Evolutionary conservation across 2,329 filamentous ascomycete species (phyloP).

Genomic region (Penicillium sp.): DNA sequence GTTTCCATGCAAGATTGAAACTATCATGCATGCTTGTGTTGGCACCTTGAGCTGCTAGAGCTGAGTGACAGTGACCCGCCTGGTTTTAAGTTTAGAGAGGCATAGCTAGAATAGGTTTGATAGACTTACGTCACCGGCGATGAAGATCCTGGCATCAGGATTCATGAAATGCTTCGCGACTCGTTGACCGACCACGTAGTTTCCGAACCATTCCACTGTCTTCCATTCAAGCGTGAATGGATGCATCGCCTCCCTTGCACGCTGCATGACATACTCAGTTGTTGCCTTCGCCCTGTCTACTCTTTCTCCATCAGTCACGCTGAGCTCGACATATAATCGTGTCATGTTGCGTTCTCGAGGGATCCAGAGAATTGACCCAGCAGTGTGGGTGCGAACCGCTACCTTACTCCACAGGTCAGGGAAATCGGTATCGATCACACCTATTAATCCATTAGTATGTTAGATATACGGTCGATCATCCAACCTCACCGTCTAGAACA

Average conservation of each 20-base stretch:
- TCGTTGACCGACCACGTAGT: conserved; percentile 53
- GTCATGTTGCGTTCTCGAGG: conserved; percentile 73
- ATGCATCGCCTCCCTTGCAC: conserved; percentile 43
- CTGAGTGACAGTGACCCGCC: conserved; percentile 35
- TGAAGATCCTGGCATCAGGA: conserved; percentile 45
- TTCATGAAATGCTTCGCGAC: conserved; percentile 50
- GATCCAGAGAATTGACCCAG: conserved; percentile 72
- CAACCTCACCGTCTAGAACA: conserved; percentile 65
- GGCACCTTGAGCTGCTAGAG: conserved; percentile 36
- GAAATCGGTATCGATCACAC: conserved; percentile 65
- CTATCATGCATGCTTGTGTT: conserved; percentile 40
- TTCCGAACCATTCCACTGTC: conserved; percentile 51
- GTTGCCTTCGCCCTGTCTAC: conserved; percentile 43
- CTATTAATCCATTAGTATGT: conserved; percentile 6
- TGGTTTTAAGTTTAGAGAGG: neutral
- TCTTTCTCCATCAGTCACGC: conserved; percentile 24
- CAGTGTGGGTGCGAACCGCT: conserved; percentile 65
- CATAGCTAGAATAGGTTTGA: neutral
- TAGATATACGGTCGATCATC: neutral
- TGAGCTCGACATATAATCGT: conserved; percentile 55
- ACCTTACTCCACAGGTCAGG: conserved; percentile 76
- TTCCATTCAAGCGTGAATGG: conserved; percentile 50
- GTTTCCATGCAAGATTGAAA: conserved; percentile 39
- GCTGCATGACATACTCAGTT: conserved; percentile 69
- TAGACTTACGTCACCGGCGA: conserved; percentile 48